A percentile compares a stretch with the other conserved stretches of the same genome.
phyloP scores from a whole-genome alignment of 345 rosid species.

The Gossypium stocksii region DNA sequence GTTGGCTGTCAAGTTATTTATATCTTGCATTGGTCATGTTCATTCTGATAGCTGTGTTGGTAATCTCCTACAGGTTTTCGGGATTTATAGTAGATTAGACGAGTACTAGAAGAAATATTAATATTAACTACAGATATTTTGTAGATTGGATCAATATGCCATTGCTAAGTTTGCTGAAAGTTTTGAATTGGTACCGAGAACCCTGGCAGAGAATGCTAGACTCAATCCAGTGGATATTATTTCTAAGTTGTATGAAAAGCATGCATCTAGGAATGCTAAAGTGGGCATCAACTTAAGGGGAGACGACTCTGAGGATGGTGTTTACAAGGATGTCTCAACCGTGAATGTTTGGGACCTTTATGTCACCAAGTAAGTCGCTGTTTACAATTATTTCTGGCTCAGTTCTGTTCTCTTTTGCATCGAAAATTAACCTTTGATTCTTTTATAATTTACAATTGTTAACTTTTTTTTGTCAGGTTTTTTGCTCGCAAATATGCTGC shows the following conservation, averaged over 20 bases:
- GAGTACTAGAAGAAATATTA: background rate
- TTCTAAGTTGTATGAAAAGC: constrained; percentile 35
- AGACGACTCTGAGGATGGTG: too few relatives aligned
- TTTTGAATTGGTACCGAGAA: constrained; percentile 90
- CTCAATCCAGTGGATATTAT: constrained; percentile 93
- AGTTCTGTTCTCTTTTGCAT: too few relatives aligned
- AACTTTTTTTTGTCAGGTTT: too few relatives aligned
- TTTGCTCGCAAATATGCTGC: too few relatives aligned
- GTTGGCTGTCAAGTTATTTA: background rate
- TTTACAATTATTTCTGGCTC: too few relatives aligned
- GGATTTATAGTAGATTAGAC: background rate
- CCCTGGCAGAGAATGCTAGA: constrained; percentile 93
- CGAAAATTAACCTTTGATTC: too few relatives aligned
- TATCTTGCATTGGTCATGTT: background rate
- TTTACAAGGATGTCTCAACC: too few relatives aligned
- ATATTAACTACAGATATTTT: constrained; percentile 8
- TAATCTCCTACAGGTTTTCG: background rate
- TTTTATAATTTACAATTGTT: background rate
- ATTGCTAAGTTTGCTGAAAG: constrained; percentile 91
- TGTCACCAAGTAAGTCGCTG: constrained; percentile 12
- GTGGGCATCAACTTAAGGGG: too few relatives aligned
- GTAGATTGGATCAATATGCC: constrained; percentile 95
- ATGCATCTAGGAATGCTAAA: too few relatives aligned
- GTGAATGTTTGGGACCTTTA: too few relatives aligned
- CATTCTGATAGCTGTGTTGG: background rate